A percentile compares a stretch with the other conserved stretches of the same genome.
Evolutionary conservation across 2,329 filamentous ascomycete genomes (phyloP).

Genomic region (Diplodia mutila): DNA sequence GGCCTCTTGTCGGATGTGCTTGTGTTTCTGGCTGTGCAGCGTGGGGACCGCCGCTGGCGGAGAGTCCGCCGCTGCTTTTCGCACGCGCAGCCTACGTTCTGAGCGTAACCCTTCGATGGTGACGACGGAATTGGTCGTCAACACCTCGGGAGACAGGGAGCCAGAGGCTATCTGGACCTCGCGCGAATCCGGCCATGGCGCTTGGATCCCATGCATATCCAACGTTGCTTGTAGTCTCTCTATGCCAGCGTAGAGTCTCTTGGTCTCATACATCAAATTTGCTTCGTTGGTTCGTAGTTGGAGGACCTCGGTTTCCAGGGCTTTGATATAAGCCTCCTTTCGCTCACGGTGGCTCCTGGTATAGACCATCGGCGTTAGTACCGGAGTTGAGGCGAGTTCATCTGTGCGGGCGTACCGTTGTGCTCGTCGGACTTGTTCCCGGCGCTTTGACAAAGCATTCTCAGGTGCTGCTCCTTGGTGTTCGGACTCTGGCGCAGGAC

Average conservation of each 20-base stretch:
- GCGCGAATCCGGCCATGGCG: not conserved
- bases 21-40: not conserved
- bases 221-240: conserved; percentile 32
- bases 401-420: conserved; percentile 35
- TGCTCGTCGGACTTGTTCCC: conserved; percentile 44
- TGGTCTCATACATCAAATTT: conserved; percentile 34
- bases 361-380: conserved; percentile 3
- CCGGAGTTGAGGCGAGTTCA: not conserved
- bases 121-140: not conserved
- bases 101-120: not conserved
- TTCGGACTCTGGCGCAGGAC: not conserved
- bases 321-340: conserved; percentile 40
- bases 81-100: not conserved
- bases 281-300: conserved; percentile 39
- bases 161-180: not conserved
- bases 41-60: not conserved
- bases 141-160: not conserved
- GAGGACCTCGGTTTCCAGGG: conserved; percentile 36
- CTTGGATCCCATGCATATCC: conserved; percentile 25
- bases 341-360: conserved; percentile 38
- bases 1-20: not conserved
- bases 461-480: not conserved
- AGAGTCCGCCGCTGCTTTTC: not conserved
- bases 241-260: conserved; percentile 34
- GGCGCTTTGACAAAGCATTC: conserved; percentile 31